Evolutionary conservation across 1,139 yeast species (phyloP).

Genomic region (Saccharomyces hybrid): DNA sequence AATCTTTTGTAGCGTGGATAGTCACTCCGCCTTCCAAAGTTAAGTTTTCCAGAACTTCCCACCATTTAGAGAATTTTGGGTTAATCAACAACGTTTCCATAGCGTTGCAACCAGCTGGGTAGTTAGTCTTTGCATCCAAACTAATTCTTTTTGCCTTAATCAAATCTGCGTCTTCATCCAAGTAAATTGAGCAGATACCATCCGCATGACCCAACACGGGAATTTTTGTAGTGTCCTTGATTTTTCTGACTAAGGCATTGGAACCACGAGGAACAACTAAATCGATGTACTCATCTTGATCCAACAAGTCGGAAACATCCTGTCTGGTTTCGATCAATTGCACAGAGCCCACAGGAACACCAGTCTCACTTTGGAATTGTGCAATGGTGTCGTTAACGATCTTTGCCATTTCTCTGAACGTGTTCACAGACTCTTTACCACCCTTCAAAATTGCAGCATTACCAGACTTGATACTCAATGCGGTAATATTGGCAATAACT

Average conservation of each 20-base stretch:
- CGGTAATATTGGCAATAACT: constrained; percentile 95
- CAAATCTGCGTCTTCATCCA: constrained; percentile 69
- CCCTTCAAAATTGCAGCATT: constrained; percentile 95
- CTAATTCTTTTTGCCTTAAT: constrained; percentile 66
- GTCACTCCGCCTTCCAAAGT: constrained; percentile 63
- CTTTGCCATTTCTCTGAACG: constrained; percentile 75
- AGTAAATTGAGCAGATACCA: constrained; percentile 85
- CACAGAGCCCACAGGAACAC: constrained; percentile 71
- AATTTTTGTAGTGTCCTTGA: constrained; percentile 81
- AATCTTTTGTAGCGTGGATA: constrained; percentile 55
- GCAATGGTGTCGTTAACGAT: constrained; percentile 56
- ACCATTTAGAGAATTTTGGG: constrained; percentile 39
- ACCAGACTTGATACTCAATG: constrained; percentile 91
- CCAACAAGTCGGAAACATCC: constrained; percentile 76
- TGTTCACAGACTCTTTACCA: constrained; percentile 83
- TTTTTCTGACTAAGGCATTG: constrained; percentile 76
- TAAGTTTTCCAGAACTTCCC: constrained; percentile 40
- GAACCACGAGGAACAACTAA: constrained; percentile 97
- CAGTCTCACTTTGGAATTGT: constrained; percentile 39
- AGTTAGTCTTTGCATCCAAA: constrained; percentile 87
- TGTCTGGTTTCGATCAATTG: constrained; percentile 84
- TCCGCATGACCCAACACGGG: constrained; percentile 99
- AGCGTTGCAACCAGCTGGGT: constrained; percentile 98
- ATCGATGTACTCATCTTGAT: constrained; percentile 85
- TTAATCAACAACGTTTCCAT: constrained; percentile 78